Evolutionary conservation across 352 stramenopile genomes (phyloP).

Genomic region (Lagenidium sp.): DNA sequence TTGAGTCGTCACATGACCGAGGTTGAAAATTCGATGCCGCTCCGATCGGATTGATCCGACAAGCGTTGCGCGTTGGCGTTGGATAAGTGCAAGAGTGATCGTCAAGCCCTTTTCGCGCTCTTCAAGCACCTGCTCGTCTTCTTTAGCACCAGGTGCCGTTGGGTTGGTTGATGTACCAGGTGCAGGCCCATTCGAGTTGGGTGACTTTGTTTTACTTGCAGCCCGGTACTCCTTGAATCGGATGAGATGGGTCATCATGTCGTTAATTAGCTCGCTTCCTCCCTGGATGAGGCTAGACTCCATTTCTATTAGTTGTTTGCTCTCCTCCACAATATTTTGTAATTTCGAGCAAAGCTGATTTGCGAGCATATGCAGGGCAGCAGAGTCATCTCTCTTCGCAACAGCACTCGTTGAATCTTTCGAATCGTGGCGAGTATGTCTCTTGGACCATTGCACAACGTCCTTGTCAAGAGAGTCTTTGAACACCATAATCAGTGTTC

Average conservation of each 20-base stretch:
- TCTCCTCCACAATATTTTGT: slow-evolving; percentile 73
- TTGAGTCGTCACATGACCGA: slow-evolving; percentile 29
- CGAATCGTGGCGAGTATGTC: slow-evolving; percentile 21
- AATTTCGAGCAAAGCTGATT: slow-evolving; percentile 75
- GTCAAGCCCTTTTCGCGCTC: slow-evolving; percentile 71
- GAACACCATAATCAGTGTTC: slow-evolving; percentile 77
- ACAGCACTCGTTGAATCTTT: slow-evolving; percentile 12
- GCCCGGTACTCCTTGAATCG: slow-evolving; percentile 38
- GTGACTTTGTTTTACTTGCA: slow-evolving; percentile 6
- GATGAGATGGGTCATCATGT: slow-evolving; percentile 53
- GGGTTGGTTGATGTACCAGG: slow-evolving; percentile 6
- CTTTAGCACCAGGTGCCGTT: slow-evolving; percentile 17
- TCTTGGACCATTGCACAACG: slow-evolving; percentile 58
- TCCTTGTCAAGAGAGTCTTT: slow-evolving; percentile 77
- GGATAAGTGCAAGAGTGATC: slow-evolving; percentile 63
- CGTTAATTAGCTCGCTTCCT: slow-evolving; percentile 56
- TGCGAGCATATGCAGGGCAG: slow-evolving; percentile 64
- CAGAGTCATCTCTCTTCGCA: slow-evolving; percentile 47
- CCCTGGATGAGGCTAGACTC: slow-evolving; percentile 57
- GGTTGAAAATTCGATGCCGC: slow-evolving; percentile 59
- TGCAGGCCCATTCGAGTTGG: not conserved
- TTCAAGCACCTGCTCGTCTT: slow-evolving; percentile 60
- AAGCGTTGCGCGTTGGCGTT: slow-evolving; percentile 37
- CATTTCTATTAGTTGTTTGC: slow-evolving; percentile 46
- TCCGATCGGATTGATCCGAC: slow-evolving; percentile 50